Evolutionary conservation across 2,329 filamentous ascomycete genomes (phyloP), one percentile per base, ranked within the genome.

Genomic region (Alternaria ventricosa): DNA sequence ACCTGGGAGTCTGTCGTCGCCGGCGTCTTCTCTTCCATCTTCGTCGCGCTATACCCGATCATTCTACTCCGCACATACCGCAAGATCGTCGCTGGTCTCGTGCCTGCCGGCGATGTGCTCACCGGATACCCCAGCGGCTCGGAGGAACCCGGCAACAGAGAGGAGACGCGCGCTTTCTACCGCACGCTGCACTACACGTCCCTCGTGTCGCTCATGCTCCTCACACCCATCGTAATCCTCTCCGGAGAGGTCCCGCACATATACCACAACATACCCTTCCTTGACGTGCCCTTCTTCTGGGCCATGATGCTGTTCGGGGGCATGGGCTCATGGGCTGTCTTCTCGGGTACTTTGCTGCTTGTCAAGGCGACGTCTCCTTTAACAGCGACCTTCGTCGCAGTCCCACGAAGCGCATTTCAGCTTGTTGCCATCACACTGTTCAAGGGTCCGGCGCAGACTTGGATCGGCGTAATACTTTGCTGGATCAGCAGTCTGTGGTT

Each of bases 241-340:
- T 84, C 82, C 2, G 85, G 85, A 30, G 85, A 87, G 56, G 68
- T 85, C 3, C 71, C 75, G 6, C 79, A 84, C 59, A 85, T 87
- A 33, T 78, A 79, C 56, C 81, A 83, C 18, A 86, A 87, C 63
- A 85, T 85, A 59, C 86, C 86, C 57, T 84, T 86, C 73, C 79
- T 87, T 11, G 85, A 87, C 61, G 83, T 86, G 1, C 84, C 84
- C 3, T 87, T 84, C 72, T 86, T 86, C 76, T 87, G 85, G 85
- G 75, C 87, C 45, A 83, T 87, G 80, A 82, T 84, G 43, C 68
- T 82, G 5, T 84, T 84, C 59, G 84, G 83, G 3, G 83, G 83
- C 2, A 71, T 84, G 7, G 83, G 82, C 4, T 81, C 78, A 0
- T 85, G 82, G 74, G 81, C 83, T 6, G 82, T 86, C 5, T 86